These are phyloP conservation scores for Cymbidium sinense DNA, from an alignment of 106 monocot species.

Conservation along the genomic window DNA sequence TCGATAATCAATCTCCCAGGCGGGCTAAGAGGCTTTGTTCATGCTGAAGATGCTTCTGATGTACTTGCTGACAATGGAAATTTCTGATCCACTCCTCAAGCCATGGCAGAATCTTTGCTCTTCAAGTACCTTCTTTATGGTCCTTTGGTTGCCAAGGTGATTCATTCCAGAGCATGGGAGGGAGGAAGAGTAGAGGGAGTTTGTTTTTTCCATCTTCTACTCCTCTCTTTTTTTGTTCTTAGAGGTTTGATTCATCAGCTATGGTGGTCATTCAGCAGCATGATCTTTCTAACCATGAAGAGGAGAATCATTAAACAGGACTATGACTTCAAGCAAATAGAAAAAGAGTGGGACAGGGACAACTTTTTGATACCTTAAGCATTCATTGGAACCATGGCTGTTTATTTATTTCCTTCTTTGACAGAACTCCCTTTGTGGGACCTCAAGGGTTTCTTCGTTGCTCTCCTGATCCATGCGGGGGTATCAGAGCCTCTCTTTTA, in stretches of 20 bases:
- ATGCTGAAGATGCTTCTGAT: conserved; percentile 65
- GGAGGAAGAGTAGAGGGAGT: background rate
- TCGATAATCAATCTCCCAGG: conserved; percentile 84
- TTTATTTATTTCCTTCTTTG: conserved; percentile 32
- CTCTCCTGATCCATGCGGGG: conserved; percentile 6
- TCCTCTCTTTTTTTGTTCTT: conserved; percentile 48
- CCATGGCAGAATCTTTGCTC: conserved; percentile 41
- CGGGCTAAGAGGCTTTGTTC: conserved; percentile 83
- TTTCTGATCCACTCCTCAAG: too few relatives aligned
- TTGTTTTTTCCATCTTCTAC: conserved; percentile 53
- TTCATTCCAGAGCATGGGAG: conserved; percentile 45
- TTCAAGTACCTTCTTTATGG: conserved; percentile 83
- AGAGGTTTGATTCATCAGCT: conserved; percentile 26
- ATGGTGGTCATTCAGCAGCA: too few relatives aligned
- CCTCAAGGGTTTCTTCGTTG: conserved; percentile 9
- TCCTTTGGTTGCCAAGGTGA: conserved; percentile 55
- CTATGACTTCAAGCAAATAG: too few relatives aligned
- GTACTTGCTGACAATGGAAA: conserved; percentile 20
- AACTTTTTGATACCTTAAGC: conserved; percentile 72
- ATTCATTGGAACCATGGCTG: conserved; percentile 43
- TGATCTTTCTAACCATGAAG: too few relatives aligned
- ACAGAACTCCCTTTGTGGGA: conserved; percentile 44
- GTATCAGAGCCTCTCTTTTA: conserved; percentile 25
- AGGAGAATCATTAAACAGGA: too few relatives aligned
- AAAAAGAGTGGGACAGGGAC: conserved; percentile 92